Conservation (phyloP, 331 rosid species). For the Rhamnella rubrinervis region DNA sequence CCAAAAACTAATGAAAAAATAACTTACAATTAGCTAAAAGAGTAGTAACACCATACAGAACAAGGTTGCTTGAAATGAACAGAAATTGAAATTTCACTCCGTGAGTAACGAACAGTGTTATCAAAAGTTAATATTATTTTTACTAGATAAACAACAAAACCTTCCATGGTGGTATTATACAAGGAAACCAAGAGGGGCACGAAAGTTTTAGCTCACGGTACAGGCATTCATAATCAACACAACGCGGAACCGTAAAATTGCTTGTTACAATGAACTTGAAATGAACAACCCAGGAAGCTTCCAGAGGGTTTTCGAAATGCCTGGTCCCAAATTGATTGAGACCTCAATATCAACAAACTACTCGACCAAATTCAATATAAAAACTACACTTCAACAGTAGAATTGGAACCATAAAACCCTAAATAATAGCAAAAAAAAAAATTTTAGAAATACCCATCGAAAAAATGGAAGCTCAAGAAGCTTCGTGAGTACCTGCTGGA, state of each 20-base stretch:
- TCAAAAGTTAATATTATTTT: neutral
- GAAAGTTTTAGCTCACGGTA: neutral
- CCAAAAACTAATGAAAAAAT: neutral
- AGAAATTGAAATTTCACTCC: neutral
- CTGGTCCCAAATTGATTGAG: neutral
- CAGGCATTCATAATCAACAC: neutral
- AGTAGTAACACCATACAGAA: neutral
- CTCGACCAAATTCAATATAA: neutral
- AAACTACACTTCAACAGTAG: neutral
- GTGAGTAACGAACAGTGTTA: neutral
- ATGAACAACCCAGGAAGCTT: neutral
- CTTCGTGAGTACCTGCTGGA: slow-evolving; percentile 63
- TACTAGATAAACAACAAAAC: neutral
- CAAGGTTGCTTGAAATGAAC: neutral
- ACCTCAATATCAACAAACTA: neutral
- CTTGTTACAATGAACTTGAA: neutral
- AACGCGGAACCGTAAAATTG: neutral
- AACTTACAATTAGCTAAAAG: neutral
- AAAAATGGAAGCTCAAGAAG: neutral
- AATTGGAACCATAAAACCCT: slow-evolving; percentile 25
- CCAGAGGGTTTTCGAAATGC: neutral
- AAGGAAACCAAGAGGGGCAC: neutral
- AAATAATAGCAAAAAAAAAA: neutral
- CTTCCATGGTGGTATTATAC: neutral
- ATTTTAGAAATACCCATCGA: neutral